phyloP scores from a whole-genome alignment of 768 basidiomycete genomes.

The Macrolepiota fuliginosa region DNA sequence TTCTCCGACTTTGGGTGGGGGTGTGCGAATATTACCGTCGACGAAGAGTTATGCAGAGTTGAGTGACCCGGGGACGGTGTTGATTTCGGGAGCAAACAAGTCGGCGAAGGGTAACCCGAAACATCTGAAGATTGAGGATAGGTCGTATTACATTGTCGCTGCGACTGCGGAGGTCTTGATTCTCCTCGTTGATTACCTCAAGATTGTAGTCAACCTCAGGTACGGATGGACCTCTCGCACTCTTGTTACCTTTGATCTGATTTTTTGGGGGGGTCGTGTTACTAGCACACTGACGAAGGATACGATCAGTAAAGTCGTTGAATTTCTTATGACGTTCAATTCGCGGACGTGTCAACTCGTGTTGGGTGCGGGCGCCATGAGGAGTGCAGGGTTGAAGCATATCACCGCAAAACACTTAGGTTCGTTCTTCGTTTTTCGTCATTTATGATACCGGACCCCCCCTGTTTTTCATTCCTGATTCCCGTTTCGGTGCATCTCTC shows the following conservation, averaged over 20 bases:
- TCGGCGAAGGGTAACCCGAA: constrained; percentile 32
- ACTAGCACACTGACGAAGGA: constrained; percentile 83
- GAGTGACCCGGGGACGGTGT: not conserved
- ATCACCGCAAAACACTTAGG: constrained; percentile 98
- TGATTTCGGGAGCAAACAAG: not conserved
- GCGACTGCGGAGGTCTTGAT: constrained; percentile 77
- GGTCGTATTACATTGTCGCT: constrained; percentile 79
- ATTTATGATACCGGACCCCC: not conserved
- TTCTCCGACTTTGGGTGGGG: not conserved
- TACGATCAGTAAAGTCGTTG: constrained; percentile 91
- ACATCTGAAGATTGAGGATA: constrained; percentile 77
- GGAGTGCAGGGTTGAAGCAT: constrained; percentile 94
- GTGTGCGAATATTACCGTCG: not conserved
- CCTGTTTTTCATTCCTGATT: not conserved
- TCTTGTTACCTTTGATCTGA: not conserved
- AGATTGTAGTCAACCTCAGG: constrained; percentile 77
- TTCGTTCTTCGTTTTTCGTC: constrained; percentile 20
- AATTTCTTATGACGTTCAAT: constrained; percentile 97
- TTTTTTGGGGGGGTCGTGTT: not conserved
- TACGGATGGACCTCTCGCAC: not conserved
- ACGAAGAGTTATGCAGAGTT: constrained; percentile 10
- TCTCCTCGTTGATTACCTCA: constrained; percentile 82
- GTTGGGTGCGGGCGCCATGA: constrained; percentile 98
- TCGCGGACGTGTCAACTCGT: constrained; percentile 98
- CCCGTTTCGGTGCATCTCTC: not conserved